phyloP scores from a whole-genome alignment of 371 early-diverging fungal genomes.

The Haplosporangium sp. region DNA sequence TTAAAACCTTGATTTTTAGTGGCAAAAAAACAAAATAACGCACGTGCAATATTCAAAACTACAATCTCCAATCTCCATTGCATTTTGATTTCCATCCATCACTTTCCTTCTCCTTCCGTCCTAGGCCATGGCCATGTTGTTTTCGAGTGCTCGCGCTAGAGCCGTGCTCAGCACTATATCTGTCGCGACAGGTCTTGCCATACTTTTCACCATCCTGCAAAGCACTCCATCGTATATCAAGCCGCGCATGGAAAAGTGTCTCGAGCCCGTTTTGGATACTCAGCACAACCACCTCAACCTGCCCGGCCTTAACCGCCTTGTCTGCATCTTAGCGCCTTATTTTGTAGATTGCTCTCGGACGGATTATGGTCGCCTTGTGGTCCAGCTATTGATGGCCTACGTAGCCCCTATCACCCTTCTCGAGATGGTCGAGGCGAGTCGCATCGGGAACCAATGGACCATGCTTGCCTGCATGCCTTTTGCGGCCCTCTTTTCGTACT shows the following conservation, averaged over 20 bases:
- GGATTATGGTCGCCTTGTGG: constrained; percentile 8
- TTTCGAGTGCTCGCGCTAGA: neutral
- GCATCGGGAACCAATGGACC: constrained; percentile 13
- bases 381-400: neutral
- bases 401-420: constrained; percentile 4
- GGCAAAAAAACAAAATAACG: neutral
- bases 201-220: constrained; percentile 8
- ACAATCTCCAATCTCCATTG: neutral
- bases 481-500: constrained; percentile 5
- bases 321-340: constrained; percentile 11
- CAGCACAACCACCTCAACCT: constrained; percentile 2
- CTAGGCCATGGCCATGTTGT: neutral
- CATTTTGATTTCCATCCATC: neutral
- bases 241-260: neutral
- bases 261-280: neutral
- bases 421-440: constrained; percentile 14
- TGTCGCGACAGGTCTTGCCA: constrained; percentile 1
- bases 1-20: neutral
- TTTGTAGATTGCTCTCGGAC: constrained; percentile 11
- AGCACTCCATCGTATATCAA: constrained; percentile 1
- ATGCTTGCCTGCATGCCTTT: constrained; percentile 13
- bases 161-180: neutral
- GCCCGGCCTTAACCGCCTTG: constrained; percentile 12
- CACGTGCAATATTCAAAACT: neutral
- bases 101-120: neutral